Base-by-base conservation (phyloP, 169 alveolate genomes). In the Plasmodium gonderi region DNA sequence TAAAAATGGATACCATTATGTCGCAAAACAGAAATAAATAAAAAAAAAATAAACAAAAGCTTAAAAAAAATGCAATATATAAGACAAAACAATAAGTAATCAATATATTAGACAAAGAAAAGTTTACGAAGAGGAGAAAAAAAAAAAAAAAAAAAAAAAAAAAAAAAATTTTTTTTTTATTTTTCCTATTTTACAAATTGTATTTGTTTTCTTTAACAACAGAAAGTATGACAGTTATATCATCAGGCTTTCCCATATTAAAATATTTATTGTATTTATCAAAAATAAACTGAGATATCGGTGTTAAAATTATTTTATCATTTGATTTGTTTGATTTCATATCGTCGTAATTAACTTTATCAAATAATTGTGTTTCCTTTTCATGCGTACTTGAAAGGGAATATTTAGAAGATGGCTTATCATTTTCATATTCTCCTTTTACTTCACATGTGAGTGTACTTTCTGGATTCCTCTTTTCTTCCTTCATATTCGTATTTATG, bases 231-330 rank as follows among this genome's bases (percentile, higher is more conserved):
- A 87, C 93, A 7, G 93, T 87, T 40, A 83, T 87, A 76, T 87
- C 93, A 67, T 87, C 93, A 31, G 93, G 90, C 51, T 87, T 87
- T n/a, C 93, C 93, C 87, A 87, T 74, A 23, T 87, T 74, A 60
- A 87, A 87, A 67, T 87, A 87, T 76, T 87, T 87, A 33, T 76
- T 76, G 45, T 87, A 77, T 67, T 87, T 87, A 47, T 87, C 93
- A 87, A 75, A 87, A 67, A 87, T 87, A 49, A 75, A 87, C 68
- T 87, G 85, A 7, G 93, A 74, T 76, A 87, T 87, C 26, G 93
- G 93, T 64, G 93, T 87, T 87, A 87, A 87, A 75, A 87, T 76
- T 60, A 87, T 74, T 87, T 87, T 87, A 26, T 77, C 89, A 20
- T 67, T 76, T 31, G 93, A 74, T 26, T 64, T 87, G 47, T 87